phyloP scores from a whole-genome alignment of 495 filamentous ascomycete genomes.

The Margaritispora aquatica region DNA sequence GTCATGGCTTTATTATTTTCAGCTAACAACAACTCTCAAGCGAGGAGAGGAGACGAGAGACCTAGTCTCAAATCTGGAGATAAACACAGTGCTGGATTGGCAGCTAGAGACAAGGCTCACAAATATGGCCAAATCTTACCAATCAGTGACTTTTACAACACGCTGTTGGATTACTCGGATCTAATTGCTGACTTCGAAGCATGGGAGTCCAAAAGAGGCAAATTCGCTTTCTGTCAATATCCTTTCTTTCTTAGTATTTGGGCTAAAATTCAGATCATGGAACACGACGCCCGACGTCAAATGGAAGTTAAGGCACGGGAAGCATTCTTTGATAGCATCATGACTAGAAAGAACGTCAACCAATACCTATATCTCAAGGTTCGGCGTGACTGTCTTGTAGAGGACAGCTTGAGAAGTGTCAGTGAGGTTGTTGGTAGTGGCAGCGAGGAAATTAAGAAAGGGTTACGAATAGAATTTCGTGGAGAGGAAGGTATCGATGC shows the following conservation, averaged over 20 bases:
- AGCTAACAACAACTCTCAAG: conserved; percentile 60
- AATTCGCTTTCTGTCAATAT: conserved; percentile 90
- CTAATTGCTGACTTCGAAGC: conserved; percentile 82
- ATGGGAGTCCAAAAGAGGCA: conserved; percentile 72
- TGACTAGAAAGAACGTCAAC: conserved; percentile 64
- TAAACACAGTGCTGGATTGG: conserved; percentile 23
- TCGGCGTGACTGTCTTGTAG: conserved; percentile 81
- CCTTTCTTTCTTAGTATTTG: conserved; percentile 92
- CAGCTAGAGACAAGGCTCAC: conserved; percentile 32
- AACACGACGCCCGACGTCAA: conserved; percentile 84
- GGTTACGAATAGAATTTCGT: conserved; percentile 76
- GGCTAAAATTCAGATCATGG: conserved; percentile 88
- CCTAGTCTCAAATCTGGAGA: neutral
- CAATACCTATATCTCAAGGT: conserved; percentile 78
- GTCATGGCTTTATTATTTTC: conserved; percentile 79
- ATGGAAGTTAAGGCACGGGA: conserved; percentile 89
- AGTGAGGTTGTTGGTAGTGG: conserved; percentile 82
- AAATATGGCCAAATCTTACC: conserved; percentile 60
- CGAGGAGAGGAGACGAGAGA: conserved; percentile 16
- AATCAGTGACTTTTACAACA: conserved; percentile 83
- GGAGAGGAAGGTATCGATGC: conserved; percentile 93
- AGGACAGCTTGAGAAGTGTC: conserved; percentile 81
- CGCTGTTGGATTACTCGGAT: conserved; percentile 77
- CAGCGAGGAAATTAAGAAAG: conserved; percentile 89
- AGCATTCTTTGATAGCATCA: conserved; percentile 85